Evolutionary conservation across 2,329 filamentous ascomycete species (phyloP), one percentile per base, ranked within the genome.

Genomic region (Fusarium fracticaudum): DNA sequence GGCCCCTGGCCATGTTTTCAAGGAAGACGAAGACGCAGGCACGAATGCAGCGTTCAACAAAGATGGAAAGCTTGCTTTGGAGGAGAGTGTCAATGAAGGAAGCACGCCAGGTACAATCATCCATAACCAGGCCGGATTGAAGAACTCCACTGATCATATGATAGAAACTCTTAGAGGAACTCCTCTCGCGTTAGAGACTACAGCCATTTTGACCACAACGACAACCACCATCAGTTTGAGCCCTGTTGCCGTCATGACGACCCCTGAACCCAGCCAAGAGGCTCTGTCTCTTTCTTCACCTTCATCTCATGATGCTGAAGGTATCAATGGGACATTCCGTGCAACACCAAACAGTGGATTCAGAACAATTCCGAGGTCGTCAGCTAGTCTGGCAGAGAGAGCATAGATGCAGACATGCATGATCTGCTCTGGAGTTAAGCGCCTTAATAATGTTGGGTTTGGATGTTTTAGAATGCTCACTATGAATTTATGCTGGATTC

Each of bases 281-380:
- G 45, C 60, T 48, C 48, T 37, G 3, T 22, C 64, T 33, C 43
- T 61, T 31, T 59, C 47, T 26, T 29, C 58, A 24, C 48, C 61
- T 5, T 33, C 63, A 22, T 60, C 53, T 24, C 14, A 29, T 41
- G 57, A 55, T 20, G 51, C 66, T 20, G 40, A 26, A 6, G 14
- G 33, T 26, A 44, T 44, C 24, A 76, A 69, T 15, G 43, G 51
- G 14, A 69, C 72, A 22, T 43, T 45, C 43, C 64, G 60, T 45
- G 29, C 57, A 18, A 47, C 72, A 15, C 35, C 60, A 26, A 60
- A 57, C 37, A 78, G 68, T 35, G 74, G 77, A 10, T 81, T 81
- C 66, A 71, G 47, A 45, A 80, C 79, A 15, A 58, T 79, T 33
- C 67, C 73, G 7, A 76, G 73, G 45, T 61, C 61, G 41, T 77